A percentile compares a stretch with the other conserved stretches of the same genome.
Conservation (phyloP, 2,329 filamentous ascomycete species). For the Cladosporium sp. region DNA sequence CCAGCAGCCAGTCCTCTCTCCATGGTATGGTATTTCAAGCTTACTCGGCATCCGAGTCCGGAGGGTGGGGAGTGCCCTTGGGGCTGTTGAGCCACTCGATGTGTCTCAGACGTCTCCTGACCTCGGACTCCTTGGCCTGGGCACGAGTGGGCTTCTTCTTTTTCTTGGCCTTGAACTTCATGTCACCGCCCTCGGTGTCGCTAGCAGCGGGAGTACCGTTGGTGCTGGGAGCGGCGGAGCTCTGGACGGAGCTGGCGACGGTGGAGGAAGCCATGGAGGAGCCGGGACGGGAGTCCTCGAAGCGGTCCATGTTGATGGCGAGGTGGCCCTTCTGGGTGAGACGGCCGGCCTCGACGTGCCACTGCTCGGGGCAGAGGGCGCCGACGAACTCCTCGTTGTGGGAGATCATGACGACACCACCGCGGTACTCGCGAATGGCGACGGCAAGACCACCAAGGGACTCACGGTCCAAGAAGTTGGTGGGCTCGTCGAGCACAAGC, state of each 20-base stretch:
- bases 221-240: constrained; percentile 34
- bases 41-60: constrained; percentile 73
- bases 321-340: constrained; percentile 80
- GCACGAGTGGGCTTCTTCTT: constrained; percentile 99
- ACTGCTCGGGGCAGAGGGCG: constrained; percentile 92
- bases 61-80: constrained; percentile 77
- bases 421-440: constrained; percentile 96
- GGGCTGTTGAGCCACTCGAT: constrained; percentile 67
- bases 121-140: constrained; percentile 91
- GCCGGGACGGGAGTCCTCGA: constrained; percentile 76
- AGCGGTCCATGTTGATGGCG: constrained; percentile 74
- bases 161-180: constrained; percentile 90
- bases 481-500: constrained; percentile 95
- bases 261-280: constrained; percentile 62
- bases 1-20: neutral
- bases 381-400: constrained; percentile 99
- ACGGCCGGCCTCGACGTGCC: constrained; percentile 86
- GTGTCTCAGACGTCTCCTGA: constrained; percentile 81
- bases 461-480: constrained; percentile 98
- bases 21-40: too few relatives aligned
- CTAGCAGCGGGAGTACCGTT: constrained; percentile 35
- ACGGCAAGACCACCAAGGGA: constrained; percentile 95
- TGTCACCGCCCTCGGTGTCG: constrained; percentile 69
- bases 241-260: constrained; percentile 55
- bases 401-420: constrained; percentile 98